Evolutionary conservation across 768 basidiomycete species (phyloP), one percentile per base, ranked within the genome.

Genomic region (Leccinum variicolor): DNA sequence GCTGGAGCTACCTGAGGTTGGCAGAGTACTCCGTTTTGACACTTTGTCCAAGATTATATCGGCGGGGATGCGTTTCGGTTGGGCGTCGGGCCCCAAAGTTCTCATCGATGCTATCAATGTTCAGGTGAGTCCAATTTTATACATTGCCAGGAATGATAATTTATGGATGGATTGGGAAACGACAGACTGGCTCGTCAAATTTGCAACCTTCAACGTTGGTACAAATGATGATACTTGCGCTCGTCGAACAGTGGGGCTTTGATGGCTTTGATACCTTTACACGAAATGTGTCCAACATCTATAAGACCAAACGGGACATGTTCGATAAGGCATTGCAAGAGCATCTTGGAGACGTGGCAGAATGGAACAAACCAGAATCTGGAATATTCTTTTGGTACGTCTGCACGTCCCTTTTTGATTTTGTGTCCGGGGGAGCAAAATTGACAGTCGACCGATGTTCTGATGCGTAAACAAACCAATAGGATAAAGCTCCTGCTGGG

Each of bases 1-100:
- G 19, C 46, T 47, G 6, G 46, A 25, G 6, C 23, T 47, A 26
- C 23, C 46, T 21, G 46, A 47, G 1, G 46, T 47, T 47, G 46
- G 46, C 46, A 25, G 47, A 15, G 89, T 92, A 26, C 64, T 94
- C 41, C 83, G 92, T 50, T 92, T 95, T 67, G 93, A 94, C 67
- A 88, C 86, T 67, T 78, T 94, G 58, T 90, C 86, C 55, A 96
- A 95, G 75, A 78, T 93, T 41, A 76, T 86, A 23, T 85, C 83
- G 28, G 79, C 82, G 19, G 88, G 87, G 25, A 81, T 90, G 64
- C 83, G 89, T 36, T 79, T 94, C 56, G 90, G 91, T 6, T 92
- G 87, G 67, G 83, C 82, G 4, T 84, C 86, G 13, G 90, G 87
- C 4, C 89, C 90, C 15, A 77, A 78, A 46, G 70, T 75, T 3